Evolutionary conservation across 352 stramenopile species (phyloP), one percentile per base, ranked within the genome.

Genomic region (Pythium grandisporangium): DNA sequence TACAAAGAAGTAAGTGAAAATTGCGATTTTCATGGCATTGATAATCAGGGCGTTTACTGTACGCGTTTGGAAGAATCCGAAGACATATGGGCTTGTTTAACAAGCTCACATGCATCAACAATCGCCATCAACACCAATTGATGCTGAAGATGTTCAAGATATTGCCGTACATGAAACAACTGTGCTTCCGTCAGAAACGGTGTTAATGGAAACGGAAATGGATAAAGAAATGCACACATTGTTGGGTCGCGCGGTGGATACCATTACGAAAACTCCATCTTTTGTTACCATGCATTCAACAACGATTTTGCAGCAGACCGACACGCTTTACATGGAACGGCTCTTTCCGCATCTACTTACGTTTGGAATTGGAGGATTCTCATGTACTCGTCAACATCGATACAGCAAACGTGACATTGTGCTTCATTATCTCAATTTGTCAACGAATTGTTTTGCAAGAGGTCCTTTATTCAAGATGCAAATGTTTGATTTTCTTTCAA

Each of bases 341-440:
- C 7, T 59, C 0, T 64, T 56, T 30, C 45, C 50, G 1, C 43
- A 57, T 14, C n/a, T n/a, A n/a, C n/a, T 64, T 0, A 59, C 46
- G 2, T 64, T 64, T 30, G 55, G 55, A 0, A 24, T 46, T 16
- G 55, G 50, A 19, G 55, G 55, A 2, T 57, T 59, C 13, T 40
- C 30, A 25, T 35, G 17, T 11, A 1, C n/a, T 1, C 40, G 50
- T 7, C 13, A 24, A 5, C 42, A 54, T 30, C 19, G 19, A 2
- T 64, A 64, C 37, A 53, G 42, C 23, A 35, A 42, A 12, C 55
- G 45, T 3, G 45, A 39, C 5, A 56, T 64, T 12, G 46, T 59
- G 3, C 25, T 56, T 1, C 55, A 64, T 38, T 64, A 64, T 29
- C 49, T 58, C 5, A 53, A 58, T 14, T 35, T 63, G 17, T 55